Conservation (phyloP, 1,284 basidiomycete genomes). For the Spongispora temasekensis region DNA sequence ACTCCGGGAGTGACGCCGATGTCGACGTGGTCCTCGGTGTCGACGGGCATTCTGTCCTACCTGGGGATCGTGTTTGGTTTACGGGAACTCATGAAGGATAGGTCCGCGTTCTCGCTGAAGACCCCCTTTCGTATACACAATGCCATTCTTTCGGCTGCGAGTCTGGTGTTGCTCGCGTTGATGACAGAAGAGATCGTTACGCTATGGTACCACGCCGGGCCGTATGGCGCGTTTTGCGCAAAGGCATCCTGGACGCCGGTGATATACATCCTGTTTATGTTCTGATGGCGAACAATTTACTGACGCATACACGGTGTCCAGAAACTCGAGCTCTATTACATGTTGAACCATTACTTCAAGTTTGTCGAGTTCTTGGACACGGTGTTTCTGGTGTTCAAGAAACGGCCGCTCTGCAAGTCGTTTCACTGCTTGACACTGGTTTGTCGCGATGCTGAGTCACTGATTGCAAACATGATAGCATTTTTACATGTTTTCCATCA, state of each 20-base stretch:
- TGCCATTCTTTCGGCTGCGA: constrained; percentile 80
- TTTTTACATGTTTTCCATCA: constrained; percentile 99
- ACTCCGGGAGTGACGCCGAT: constrained; percentile 75
- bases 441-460: background rate
- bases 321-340: constrained; percentile 91
- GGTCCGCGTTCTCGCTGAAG: constrained; percentile 75
- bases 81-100: constrained; percentile 82
- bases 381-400: constrained; percentile 94
- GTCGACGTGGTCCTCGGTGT: constrained; percentile 75
- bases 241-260: constrained; percentile 82
- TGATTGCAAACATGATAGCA: constrained; percentile 57
- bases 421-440: constrained; percentile 1
- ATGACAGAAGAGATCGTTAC: constrained; percentile 89
- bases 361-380: constrained; percentile 94
- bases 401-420: constrained; percentile 86
- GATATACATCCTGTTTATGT: constrained; percentile 29
- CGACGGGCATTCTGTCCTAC: constrained; percentile 74
- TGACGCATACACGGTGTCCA: constrained; percentile 33
- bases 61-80: constrained; percentile 87
- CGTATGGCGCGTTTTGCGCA: constrained; percentile 82
- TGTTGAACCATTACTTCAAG: constrained; percentile 97
- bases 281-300: constrained; percentile 5
- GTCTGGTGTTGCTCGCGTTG: constrained; percentile 76
- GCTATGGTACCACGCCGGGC: constrained; percentile 66
- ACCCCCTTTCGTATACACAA: constrained; percentile 91